phyloP scores from a whole-genome alignment of 768 basidiomycete species.

The Filobasidium wieringae region DNA sequence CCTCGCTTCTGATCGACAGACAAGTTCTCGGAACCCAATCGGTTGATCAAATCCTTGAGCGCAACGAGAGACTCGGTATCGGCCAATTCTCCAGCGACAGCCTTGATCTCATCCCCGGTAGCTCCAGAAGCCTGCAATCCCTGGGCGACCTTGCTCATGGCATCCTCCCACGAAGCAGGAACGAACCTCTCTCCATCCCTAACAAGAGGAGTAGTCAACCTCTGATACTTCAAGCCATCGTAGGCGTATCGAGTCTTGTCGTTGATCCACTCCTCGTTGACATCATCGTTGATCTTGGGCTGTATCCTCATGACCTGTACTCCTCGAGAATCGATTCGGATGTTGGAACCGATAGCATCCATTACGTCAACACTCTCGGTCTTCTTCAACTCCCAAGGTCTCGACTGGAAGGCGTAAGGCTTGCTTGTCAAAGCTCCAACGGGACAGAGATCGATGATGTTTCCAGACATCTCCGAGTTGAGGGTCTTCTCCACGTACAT shows the following conservation, averaged over 20 bases:
- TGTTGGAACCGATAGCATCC: constrained; percentile 92
- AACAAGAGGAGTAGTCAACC: constrained; percentile 79
- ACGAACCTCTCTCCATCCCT: constrained; percentile 89
- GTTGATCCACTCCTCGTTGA: constrained; percentile 99
- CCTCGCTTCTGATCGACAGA: constrained; percentile 64
- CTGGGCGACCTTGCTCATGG: constrained; percentile 61
- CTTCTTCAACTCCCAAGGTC: constrained; percentile 97
- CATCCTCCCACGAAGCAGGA: constrained; percentile 79
- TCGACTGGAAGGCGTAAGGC: constrained; percentile 92
- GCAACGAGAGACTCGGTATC: constrained; percentile 89
- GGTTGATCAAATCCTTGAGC: constrained; percentile 84
- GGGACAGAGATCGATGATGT: constrained; percentile 92
- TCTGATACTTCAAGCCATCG: constrained; percentile 90
- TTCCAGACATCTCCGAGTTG: constrained; percentile 94
- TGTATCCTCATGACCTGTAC: constrained; percentile 96
- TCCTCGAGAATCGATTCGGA: constrained; percentile 87
- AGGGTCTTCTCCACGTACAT: constrained; percentile 96
- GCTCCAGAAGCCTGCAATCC: constrained; percentile 72
- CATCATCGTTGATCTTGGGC: constrained; percentile 88
- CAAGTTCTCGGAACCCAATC: constrained; percentile 88
- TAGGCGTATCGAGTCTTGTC: constrained; percentile 97
- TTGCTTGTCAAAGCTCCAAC: constrained; percentile 97
- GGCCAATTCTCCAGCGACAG: constrained; percentile 79
- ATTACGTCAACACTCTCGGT: constrained; percentile 92
- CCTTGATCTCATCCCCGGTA: constrained; percentile 83